A percentile compares a stretch with the other conserved stretches of the same genome.
Evolutionary conservation across 176 grass and related monocot species (phyloP).

Genomic region (Musa itinerans): DNA sequence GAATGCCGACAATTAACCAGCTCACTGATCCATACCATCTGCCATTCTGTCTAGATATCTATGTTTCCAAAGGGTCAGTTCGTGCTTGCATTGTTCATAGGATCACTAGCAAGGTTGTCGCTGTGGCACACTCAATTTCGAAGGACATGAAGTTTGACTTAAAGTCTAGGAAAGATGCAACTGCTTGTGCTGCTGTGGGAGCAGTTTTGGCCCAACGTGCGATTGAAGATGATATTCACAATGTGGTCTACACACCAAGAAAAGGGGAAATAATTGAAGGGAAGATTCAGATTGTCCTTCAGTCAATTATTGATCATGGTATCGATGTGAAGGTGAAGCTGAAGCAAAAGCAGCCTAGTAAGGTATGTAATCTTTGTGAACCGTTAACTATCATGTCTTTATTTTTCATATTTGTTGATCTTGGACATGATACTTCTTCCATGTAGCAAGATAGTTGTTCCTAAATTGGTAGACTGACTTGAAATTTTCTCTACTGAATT

Average conservation of each 20-base stretch:
- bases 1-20: slow-evolving; percentile 51
- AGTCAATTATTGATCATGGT: slow-evolving; percentile 48
- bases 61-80: slow-evolving; percentile 62
- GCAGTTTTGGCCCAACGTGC: slow-evolving; percentile 48
- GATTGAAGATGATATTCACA: slow-evolving; percentile 62
- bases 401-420: too few relatives aligned
- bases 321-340: slow-evolving; percentile 75
- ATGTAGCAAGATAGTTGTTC: too few relatives aligned
- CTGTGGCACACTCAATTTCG: slow-evolving; percentile 61
- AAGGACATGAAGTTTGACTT: slow-evolving; percentile 77
- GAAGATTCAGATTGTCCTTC: slow-evolving; percentile 53
- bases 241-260: slow-evolving; percentile 62
- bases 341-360: slow-evolving; percentile 33
- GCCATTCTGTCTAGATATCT: slow-evolving; percentile 68
- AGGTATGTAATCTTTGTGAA: slow-evolving; percentile 18
- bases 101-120: slow-evolving; percentile 53
- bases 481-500: too few relatives aligned
- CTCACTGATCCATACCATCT: slow-evolving; percentile 59
- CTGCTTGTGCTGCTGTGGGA: slow-evolving; percentile 50
- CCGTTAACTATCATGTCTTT: background rate
- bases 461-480: too few relatives aligned
- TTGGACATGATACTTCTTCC: too few relatives aligned
- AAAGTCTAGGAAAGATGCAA: slow-evolving; percentile 50
- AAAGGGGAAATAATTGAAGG: slow-evolving; percentile 66
- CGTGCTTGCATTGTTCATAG: slow-evolving; percentile 67